Evolutionary conservation across 1,284 basidiomycete species (phyloP).

Genomic region (Irpex sp.): DNA sequence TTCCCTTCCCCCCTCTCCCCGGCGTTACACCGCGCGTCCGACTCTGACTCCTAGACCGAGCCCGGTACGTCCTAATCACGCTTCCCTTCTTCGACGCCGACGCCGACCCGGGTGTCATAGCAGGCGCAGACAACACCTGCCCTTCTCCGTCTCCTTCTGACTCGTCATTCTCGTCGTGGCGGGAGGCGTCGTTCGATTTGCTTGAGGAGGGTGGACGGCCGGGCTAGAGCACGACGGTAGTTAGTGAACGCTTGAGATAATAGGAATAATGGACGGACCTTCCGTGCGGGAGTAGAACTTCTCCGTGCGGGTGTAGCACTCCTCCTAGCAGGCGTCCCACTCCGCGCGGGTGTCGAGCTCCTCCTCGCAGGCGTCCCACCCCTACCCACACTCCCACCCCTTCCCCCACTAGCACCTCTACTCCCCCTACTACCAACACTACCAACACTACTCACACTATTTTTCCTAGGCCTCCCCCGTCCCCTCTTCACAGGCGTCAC

Average conservation of each 20-base stretch:
- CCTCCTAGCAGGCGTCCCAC: not conserved
- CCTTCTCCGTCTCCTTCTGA: too few species aligned
- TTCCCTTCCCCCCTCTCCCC: not conserved
- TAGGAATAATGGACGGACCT: not conserved
- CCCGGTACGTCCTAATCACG: slow-evolving; percentile 12
- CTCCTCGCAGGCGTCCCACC: not conserved
- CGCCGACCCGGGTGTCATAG: not conserved
- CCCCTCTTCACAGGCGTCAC: not conserved
- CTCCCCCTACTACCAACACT: not conserved
- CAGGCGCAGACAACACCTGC: not conserved
- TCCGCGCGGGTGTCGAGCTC: not conserved
- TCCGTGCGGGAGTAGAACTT: not conserved
- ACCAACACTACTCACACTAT: not conserved
- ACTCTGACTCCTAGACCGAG: slow-evolving; percentile 11
- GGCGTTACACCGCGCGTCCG: not conserved
- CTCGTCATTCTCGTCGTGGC: too few species aligned
- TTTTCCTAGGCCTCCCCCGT: not conserved
- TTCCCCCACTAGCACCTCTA: too few species aligned
- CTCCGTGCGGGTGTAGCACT: not conserved
- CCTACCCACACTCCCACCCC: not conserved
- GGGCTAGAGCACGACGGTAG: not conserved
- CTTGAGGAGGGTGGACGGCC: not conserved
- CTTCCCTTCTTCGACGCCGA: slow-evolving; percentile 2
- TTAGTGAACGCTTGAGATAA: not conserved
- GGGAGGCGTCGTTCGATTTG: too few species aligned